phyloP scores from a whole-genome alignment of 306 rosid species.

The Prunus fruticosa region DNA sequence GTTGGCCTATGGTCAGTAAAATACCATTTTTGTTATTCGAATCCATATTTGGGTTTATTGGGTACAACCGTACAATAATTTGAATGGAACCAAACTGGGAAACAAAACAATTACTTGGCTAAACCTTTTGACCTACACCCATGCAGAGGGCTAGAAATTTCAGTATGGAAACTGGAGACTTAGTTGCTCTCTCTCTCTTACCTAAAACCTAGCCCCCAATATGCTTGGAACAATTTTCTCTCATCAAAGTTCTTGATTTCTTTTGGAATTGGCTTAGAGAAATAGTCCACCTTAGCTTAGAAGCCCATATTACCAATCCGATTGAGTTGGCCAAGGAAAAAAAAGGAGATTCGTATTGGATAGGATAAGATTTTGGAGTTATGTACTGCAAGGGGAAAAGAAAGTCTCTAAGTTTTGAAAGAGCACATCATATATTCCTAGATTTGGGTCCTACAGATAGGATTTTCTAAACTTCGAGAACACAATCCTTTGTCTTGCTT shows the following conservation, averaged over 20 bases:
- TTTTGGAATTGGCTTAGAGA: background rate
- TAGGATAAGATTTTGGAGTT: background rate
- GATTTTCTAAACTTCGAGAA: background rate
- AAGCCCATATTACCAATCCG: background rate
- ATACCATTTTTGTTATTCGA: background rate
- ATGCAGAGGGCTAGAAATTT: background rate
- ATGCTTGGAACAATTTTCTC: background rate
- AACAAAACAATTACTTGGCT: background rate
- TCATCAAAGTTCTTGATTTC: background rate
- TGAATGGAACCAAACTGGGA: background rate
- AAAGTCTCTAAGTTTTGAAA: background rate
- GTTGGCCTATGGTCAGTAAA: background rate
- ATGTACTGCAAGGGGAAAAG: background rate
- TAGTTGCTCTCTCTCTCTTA: background rate
- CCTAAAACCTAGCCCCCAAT: background rate
- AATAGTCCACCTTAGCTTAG: background rate
- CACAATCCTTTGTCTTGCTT: slow-evolving; percentile 3
- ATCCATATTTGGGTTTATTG: background rate
- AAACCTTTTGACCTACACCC: background rate
- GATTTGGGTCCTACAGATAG: background rate
- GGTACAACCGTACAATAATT: background rate
- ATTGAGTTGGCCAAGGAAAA: background rate
- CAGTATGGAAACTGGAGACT: background rate
- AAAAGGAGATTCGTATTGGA: background rate
- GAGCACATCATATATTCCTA: background rate